These are phyloP conservation scores for Podospora bellae-mahoneyi DNA, from an alignment of 495 filamentous ascomycete species.

Conservation along the genomic window DNA sequence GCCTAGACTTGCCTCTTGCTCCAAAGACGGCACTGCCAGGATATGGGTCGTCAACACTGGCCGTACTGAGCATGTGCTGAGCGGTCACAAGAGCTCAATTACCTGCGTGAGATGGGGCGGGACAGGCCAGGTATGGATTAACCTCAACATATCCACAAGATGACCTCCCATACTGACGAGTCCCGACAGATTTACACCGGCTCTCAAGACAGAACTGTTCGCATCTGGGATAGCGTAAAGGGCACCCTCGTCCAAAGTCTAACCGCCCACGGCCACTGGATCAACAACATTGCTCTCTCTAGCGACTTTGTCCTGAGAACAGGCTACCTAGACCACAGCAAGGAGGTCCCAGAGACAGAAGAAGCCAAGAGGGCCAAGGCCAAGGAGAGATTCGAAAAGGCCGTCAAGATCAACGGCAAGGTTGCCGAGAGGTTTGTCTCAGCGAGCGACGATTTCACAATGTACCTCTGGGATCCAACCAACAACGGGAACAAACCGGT, in stretches of 20 bases:
- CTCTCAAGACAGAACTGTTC: constrained; percentile 88
- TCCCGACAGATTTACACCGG: constrained; percentile 47
- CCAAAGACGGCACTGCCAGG: constrained; percentile 85
- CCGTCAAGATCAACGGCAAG: constrained; percentile 73
- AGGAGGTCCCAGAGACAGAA: constrained; percentile 58
- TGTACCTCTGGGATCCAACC: constrained; percentile 91
- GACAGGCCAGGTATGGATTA: constrained; percentile 49
- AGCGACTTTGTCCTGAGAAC: constrained; percentile 90
- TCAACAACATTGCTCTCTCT: constrained; percentile 93
- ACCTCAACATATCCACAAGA: neutral
- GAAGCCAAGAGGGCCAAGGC: constrained; percentile 74
- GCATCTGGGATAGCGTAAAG: constrained; percentile 79
- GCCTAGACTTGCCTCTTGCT: constrained; percentile 80
- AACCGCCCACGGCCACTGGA: constrained; percentile 83
- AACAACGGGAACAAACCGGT: constrained; percentile 73
- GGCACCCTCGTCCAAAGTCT: constrained; percentile 78
- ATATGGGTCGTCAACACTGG: constrained; percentile 82
- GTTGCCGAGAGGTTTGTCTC: constrained; percentile 84
- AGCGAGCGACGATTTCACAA: constrained; percentile 88
- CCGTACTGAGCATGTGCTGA: constrained; percentile 73
- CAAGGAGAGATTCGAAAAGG: constrained; percentile 79
- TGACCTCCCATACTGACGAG: neutral
- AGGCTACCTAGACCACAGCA: constrained; percentile 80
- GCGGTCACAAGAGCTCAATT: constrained; percentile 83
- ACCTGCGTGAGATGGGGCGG: constrained; percentile 96